Conservation (phyloP, 176 grass and related monocot species). For the Musa schizocarpa region DNA sequence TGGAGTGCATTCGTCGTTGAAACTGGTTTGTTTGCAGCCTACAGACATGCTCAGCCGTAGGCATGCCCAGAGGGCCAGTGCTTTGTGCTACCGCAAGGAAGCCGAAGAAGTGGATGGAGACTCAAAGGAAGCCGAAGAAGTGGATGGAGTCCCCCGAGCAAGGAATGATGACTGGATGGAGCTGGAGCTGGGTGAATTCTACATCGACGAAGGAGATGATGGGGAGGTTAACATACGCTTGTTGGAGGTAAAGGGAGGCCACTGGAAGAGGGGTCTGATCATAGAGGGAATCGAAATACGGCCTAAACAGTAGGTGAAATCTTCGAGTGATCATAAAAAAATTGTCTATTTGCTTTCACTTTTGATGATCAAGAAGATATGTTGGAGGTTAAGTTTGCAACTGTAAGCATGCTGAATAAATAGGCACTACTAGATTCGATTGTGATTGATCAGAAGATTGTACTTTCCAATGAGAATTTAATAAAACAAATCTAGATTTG, state of each 20-base stretch:
- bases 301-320: slow-evolving; percentile 5
- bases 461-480: too few relatives aligned
- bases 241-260: slow-evolving; percentile 8
- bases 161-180: slow-evolving; percentile 53
- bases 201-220: slow-evolving; percentile 21
- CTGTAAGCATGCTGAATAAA: too few relatives aligned
- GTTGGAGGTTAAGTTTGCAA: too few relatives aligned
- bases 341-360: too few relatives aligned
- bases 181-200: slow-evolving; percentile 46
- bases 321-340: too few relatives aligned
- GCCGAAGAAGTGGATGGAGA: too few relatives aligned
- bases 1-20: not conserved
- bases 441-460: too few relatives aligned
- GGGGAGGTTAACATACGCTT: slow-evolving; percentile 40
- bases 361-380: too few relatives aligned
- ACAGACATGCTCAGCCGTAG: not conserved
- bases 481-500: too few relatives aligned
- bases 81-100: not conserved
- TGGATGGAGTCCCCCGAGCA: not conserved
- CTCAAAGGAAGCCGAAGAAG: too few relatives aligned
- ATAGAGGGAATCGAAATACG: slow-evolving; percentile 64
- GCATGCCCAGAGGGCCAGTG: too few relatives aligned
- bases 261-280: slow-evolving; percentile 46
- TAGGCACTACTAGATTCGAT: too few relatives aligned
- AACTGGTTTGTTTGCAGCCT: not conserved